Evolutionary conservation across 2,329 filamentous ascomycete genomes (phyloP).

Genomic region (Aspergillus pseudoviridinutans): DNA sequence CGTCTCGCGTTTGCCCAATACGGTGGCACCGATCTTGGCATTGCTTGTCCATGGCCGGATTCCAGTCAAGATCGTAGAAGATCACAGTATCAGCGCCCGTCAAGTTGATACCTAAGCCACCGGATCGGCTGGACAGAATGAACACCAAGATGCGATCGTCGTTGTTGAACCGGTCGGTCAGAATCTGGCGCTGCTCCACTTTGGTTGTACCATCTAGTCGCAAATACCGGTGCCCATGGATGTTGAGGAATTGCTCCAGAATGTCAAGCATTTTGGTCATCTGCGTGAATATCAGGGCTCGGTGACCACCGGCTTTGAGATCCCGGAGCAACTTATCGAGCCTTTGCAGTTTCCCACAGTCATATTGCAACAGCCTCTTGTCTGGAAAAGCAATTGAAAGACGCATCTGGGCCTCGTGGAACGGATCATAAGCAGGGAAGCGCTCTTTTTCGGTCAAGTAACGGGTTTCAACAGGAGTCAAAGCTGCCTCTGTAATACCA

Average conservation of each 20-base stretch:
- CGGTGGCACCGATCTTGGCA: conserved; percentile 97
- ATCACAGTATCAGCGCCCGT: conserved; percentile 97
- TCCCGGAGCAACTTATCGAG: conserved; percentile 81
- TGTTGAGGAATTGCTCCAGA: conserved; percentile 94
- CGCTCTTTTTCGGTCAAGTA: conserved; percentile 44
- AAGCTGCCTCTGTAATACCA: conserved; percentile 65
- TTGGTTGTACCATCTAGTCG: conserved; percentile 95
- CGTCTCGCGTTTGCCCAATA: conserved; percentile 94
- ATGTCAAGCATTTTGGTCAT: conserved; percentile 99
- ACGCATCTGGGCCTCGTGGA: conserved; percentile 89
- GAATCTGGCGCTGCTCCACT: conserved; percentile 88
- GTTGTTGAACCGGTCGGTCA: conserved; percentile 95
- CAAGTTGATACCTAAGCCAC: conserved; percentile 91
- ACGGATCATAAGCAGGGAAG: conserved; percentile 66
- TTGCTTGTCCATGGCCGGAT: conserved; percentile 99
- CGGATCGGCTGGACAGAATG: conserved; percentile 90
- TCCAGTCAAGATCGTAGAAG: conserved; percentile 99
- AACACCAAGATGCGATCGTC: conserved; percentile 90
- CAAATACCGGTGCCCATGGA: conserved; percentile 94
- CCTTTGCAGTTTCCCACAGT: conserved; percentile 92
- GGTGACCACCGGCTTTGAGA: conserved; percentile 83
- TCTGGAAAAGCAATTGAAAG: conserved; percentile 96
- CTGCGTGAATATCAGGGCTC: conserved; percentile 96
- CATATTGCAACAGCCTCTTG: conserved; percentile 91
- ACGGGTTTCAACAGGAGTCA: conserved; percentile 60